Evolutionary conservation across 2,329 filamentous ascomycete species (phyloP), one percentile per base, ranked within the genome.

Genomic region (Neoascochyta sp.): DNA sequence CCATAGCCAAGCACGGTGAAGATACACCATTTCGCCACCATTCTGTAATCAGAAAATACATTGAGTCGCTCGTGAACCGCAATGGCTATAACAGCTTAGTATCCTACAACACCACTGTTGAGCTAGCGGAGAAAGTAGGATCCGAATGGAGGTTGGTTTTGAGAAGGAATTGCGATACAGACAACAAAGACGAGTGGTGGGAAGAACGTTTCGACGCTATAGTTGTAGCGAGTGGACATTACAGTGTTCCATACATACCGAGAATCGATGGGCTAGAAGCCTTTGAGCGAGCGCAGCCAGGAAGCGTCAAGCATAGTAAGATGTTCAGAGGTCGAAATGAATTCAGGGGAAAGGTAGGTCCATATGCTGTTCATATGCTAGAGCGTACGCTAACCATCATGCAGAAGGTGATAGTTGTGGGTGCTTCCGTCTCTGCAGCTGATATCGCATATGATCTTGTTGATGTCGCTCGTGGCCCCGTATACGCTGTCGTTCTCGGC

Each of bases 1-100:
- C 29, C 41, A 60, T 14, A 49, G 42, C 45, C 7, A 43, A 70
- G 15, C 75, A 83, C 38, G 78, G 79, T 3, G 46, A 64, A 0
- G 64, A 75, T 11, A 77, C 76, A 0, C 79, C 79, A 0, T 83
- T 83, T 41, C 64, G 80, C 0, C 75, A 79, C 40, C 80, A 79
- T 61, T 66, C 66, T 3, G 68, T 78, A 2, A 69, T 83, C 4
- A 63, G 69, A 15, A 50, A 66, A 9, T 83, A 80, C 39, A 59
- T 83, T 9, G 65, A 72, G 24, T 59, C 52, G 1, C 52, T 83
- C 0, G 47, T 81, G 1, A 52, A 69, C 19, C 67, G 73, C 0
- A 70, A 71, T 4, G 71, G 73, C 0, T 77, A 81, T 39, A 61
- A 71, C 17, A 67, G 71, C 19, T 47, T 74, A 0, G 61, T 79